Evolutionary conservation across 2,329 filamentous ascomycete species (phyloP).

Genomic region (Colletotrichum lupini): DNA sequence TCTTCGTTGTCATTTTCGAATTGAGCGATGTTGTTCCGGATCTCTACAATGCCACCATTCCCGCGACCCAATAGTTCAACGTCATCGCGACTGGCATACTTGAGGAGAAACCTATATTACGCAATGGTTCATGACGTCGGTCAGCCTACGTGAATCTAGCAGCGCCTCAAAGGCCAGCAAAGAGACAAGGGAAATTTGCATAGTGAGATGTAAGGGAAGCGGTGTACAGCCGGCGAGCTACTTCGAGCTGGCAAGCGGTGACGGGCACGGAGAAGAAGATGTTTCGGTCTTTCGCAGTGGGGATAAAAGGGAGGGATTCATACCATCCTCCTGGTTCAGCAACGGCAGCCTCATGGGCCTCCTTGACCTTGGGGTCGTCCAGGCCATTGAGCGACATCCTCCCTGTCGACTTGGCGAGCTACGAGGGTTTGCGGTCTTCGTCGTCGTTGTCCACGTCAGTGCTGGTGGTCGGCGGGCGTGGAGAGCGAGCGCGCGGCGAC

Average conservation of each 20-base stretch:
- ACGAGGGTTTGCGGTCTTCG: not conserved
- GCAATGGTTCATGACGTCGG: slow-evolving; percentile 15
- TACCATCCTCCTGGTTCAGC: slow-evolving; percentile 95
- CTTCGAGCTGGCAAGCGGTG: not conserved
- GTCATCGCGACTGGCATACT: slow-evolving; percentile 90
- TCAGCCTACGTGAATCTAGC: slow-evolving; percentile 18
- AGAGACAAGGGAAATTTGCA: slow-evolving; percentile 31
- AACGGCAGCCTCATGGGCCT: slow-evolving; percentile 84
- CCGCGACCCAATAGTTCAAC: slow-evolving; percentile 82
- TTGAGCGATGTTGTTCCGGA: slow-evolving; percentile 79
- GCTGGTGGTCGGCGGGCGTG: not conserved
- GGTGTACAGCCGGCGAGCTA: not conserved
- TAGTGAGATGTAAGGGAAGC: not conserved
- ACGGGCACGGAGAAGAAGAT: slow-evolving; percentile 6
- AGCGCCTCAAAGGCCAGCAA: slow-evolving; percentile 20
- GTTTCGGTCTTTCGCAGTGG: slow-evolving; percentile 13
- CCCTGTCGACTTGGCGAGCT: slow-evolving; percentile 24
- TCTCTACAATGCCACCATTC: slow-evolving; percentile 84
- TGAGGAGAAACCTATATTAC: slow-evolving; percentile 84
- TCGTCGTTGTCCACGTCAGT: slow-evolving; percentile 6
- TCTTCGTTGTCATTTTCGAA: slow-evolving; percentile 71
- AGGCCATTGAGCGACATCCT: slow-evolving; percentile 96
- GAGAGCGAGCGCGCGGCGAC: not conserved
- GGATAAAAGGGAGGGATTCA: slow-evolving; percentile 46
- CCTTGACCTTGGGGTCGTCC: slow-evolving; percentile 82